A percentile compares a stretch with the other conserved stretches of the same genome.
These are phyloP conservation scores for Linum tenue DNA, from an alignment of 345 rosid species.

Conservation along the genomic window DNA sequence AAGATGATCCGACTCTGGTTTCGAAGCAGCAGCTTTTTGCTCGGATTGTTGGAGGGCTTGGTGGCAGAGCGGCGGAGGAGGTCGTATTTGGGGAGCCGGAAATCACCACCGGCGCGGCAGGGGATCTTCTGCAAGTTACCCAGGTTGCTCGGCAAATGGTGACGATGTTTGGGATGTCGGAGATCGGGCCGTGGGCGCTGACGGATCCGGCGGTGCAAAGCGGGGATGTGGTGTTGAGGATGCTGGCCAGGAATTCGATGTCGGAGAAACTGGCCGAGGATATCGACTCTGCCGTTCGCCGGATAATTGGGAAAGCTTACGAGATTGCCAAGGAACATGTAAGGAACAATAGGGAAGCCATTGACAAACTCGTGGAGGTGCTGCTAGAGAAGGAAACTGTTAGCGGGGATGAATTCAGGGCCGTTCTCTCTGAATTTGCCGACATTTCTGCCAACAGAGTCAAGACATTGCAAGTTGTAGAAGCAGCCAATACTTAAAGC, in stretches of 20 bases:
- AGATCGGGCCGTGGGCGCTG: constrained; percentile 62
- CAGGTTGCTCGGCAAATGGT: constrained; percentile 60
- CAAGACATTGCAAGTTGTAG: too few species aligned
- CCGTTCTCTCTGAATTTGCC: constrained; percentile 43
- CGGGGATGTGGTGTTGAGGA: constrained; percentile 49
- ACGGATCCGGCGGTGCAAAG: constrained; percentile 43
- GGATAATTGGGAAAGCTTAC: constrained; percentile 40
- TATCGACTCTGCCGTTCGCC: constrained; percentile 41
- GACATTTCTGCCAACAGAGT: constrained; percentile 15
- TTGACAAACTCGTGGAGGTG: constrained; percentile 64
- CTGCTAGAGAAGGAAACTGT: constrained; percentile 64
- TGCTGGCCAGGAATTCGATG: constrained; percentile 56
- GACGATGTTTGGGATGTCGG: constrained; percentile 69
- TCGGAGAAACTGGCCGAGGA: constrained; percentile 63
- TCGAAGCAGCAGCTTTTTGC: constrained; percentile 57
- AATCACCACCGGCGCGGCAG: constrained; percentile 63
- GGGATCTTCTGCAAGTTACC: constrained; percentile 56
- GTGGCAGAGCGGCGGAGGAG: constrained; percentile 70
- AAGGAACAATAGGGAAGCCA: constrained; percentile 52
- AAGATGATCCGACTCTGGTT: constrained; percentile 50
- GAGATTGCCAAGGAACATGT: constrained; percentile 48
- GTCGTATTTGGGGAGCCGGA: constrained; percentile 65
- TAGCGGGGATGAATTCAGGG: constrained; percentile 57
- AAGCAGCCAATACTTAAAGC: too few species aligned
- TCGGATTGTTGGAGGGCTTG: constrained; percentile 63